Evolutionary conservation across 164 flowering plant genomes (phyloP), one percentile per base, ranked within the genome.

Genomic region (Berberis thunbergii): DNA sequence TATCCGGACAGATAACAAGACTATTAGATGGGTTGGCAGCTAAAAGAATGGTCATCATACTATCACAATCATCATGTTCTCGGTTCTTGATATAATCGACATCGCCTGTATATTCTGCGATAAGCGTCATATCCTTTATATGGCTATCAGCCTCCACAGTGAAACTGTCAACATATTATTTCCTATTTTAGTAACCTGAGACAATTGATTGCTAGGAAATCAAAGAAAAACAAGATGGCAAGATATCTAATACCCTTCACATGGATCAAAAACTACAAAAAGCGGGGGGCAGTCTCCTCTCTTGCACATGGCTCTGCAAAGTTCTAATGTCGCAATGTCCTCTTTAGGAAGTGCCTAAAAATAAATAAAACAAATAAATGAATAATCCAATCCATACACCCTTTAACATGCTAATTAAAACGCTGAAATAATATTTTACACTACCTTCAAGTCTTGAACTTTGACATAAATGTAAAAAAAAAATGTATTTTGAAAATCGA

Each of bases 231-330:
- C 49, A 8, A 4, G 54, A 3, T 46, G 39, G 26, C 11, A 46
- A 49, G 39, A 1, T 2, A 49, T 9, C 9, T 26, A 49, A 9
- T 62, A 62, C 99, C 99, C 97, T 84, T 95, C 99, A 5, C 38
- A 62, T 65, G 87, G 77, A 85, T 91, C 96, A 74, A 77, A 86
- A 55, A 84, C 86, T 69, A 95, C 99, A 83, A 86, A 69, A 1
- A 91, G 81, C 3, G 96, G 99, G 11, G 96, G 99, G 70, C 97
- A 94, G 76, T 91, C 88, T 50, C 97, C 99, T 77, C 80, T 77
- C 62, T 75, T 77, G 84, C 84, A 84, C 99, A 94, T 91, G 46
- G 53, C 75, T 70, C 87, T 89, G 86, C 96, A 91, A 68, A 75
- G 63, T 5, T 74, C 74, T 43, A 94, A 77, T 45, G 96, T 81